Evolutionary conservation across 768 basidiomycete species (phyloP).

Genomic region (Boletus edulis): DNA sequence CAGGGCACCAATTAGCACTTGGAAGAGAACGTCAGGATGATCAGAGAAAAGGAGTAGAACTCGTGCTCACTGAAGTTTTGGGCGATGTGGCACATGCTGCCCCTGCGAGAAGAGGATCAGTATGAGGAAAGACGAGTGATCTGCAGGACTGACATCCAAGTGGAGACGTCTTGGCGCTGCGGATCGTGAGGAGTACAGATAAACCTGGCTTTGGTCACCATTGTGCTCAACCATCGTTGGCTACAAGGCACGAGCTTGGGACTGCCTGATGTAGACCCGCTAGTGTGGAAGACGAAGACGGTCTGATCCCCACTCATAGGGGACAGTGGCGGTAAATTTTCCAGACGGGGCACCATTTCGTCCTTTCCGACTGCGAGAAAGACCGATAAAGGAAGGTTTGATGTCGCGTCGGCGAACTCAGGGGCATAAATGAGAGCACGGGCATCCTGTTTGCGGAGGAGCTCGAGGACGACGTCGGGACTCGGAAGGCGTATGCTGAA

Average conservation of each 20-base stretch:
- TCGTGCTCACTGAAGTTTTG: conserved; percentile 66
- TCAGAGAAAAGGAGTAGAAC: conserved; percentile 17
- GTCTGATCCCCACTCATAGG: conserved; percentile 38
- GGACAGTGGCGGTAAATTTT: conserved; percentile 44
- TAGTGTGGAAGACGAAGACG: conserved; percentile 75
- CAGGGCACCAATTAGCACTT: conserved; percentile 66
- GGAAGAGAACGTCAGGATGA: conserved; percentile 16
- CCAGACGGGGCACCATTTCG: conserved; percentile 35
- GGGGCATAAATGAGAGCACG: conserved; percentile 64
- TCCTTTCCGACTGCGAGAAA: conserved; percentile 44
- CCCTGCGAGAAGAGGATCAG: conserved; percentile 49
- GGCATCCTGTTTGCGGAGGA: conserved; percentile 60
- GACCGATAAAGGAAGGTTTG: conserved; percentile 45
- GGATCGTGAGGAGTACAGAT: conserved; percentile 47
- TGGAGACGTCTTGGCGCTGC: conserved; percentile 62
- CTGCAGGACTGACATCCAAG: conserved; percentile 60
- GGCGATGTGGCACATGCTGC: conserved; percentile 82
- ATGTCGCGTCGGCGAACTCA: conserved; percentile 47
- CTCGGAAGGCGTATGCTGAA: conserved; percentile 79
- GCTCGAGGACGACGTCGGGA: conserved; percentile 66
- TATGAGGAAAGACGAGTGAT: conserved; percentile 17
- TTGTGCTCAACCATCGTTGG: conserved; percentile 63
- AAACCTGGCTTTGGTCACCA: conserved; percentile 56
- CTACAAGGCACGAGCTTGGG: conserved; percentile 77
- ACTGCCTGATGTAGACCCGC: conserved; percentile 80